A percentile compares a stretch with the other conserved stretches of the same genome.
phyloP scores from a whole-genome alignment of 2,329 filamentous ascomycete species.

The Aspergillus flavus region DNA sequence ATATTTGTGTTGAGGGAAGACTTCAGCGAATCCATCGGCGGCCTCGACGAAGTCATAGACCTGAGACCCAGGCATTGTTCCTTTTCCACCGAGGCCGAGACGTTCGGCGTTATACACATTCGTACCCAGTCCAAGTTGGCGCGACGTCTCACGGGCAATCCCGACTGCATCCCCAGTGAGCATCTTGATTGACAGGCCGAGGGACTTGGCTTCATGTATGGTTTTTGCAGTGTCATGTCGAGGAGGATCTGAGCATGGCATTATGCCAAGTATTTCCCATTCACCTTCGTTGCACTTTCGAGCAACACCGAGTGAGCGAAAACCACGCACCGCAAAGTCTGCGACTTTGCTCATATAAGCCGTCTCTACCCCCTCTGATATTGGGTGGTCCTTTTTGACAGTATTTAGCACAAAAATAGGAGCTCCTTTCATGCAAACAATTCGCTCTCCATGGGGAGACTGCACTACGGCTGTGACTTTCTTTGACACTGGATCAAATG shows the following conservation, averaged over 20 bases:
- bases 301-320: constrained; percentile 90
- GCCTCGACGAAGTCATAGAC: constrained; percentile 95
- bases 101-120: constrained; percentile 94
- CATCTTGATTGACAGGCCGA: constrained; percentile 94
- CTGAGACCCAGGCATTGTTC: constrained; percentile 91
- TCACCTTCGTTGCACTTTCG: constrained; percentile 79
- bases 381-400: constrained; percentile 80
- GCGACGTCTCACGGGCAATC: constrained; percentile 88
- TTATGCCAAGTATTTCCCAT: constrained; percentile 93
- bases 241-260: constrained; percentile 91
- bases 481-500: constrained; percentile 92
- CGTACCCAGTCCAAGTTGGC: constrained; percentile 86
- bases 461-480: constrained; percentile 85
- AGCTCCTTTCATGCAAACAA: constrained; percentile 88
- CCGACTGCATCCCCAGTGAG: constrained; percentile 92
- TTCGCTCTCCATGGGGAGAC: constrained; percentile 79
- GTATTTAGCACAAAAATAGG: constrained; percentile 85
- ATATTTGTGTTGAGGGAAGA: constrained; percentile 95
- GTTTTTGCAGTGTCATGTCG: constrained; percentile 89
- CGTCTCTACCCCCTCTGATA: constrained; percentile 74
- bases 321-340: constrained; percentile 89
- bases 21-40: constrained; percentile 91
- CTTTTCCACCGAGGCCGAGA: constrained; percentile 84
- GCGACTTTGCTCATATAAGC: constrained; percentile 92
- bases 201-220: constrained; percentile 83